These are phyloP conservation scores for Gossypium anomalum DNA, from an alignment of 345 rosid genomes.

Conservation along the genomic window DNA sequence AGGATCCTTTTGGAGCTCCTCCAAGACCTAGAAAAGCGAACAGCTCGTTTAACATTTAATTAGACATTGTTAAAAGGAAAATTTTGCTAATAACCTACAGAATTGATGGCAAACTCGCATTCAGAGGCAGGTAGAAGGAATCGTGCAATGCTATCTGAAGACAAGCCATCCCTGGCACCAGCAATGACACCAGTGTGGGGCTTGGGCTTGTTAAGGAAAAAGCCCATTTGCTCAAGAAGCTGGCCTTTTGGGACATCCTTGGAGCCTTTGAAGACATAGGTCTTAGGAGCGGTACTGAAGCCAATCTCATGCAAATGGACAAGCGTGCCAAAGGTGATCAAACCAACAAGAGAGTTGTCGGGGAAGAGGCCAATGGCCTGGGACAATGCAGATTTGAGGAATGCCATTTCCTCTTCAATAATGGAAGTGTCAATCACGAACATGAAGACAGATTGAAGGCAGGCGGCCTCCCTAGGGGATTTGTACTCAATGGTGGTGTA, in stretches of 20 bases:
- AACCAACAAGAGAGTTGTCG: constrained; percentile 67
- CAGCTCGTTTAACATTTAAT: not conserved
- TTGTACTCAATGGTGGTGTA: constrained; percentile 83
- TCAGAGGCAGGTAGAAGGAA: constrained; percentile 84
- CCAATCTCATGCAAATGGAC: constrained; percentile 92
- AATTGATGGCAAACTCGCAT: constrained; percentile 77
- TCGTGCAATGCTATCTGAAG: constrained; percentile 80
- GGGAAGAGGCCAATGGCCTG: constrained; percentile 77
- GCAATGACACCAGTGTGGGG: constrained; percentile 83
- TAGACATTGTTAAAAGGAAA: not conserved
- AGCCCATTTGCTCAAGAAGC: constrained; percentile 75
- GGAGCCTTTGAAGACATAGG: constrained; percentile 73
- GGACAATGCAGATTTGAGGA: constrained; percentile 70
- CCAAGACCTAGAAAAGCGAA: constrained; percentile 45
- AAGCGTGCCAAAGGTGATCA: constrained; percentile 67
- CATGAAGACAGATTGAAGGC: constrained; percentile 61
- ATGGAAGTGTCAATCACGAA: constrained; percentile 84
- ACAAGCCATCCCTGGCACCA: constrained; percentile 79
- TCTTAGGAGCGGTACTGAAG: constrained; percentile 59
- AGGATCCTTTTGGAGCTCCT: constrained; percentile 84
- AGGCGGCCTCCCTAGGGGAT: constrained; percentile 37
- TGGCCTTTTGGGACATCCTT: constrained; percentile 75
- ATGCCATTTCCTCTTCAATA: constrained; percentile 78
- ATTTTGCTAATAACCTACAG: constrained; percentile 14
- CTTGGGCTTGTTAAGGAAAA: constrained; percentile 74